Evolutionary conservation across 2,329 filamentous ascomycete species (phyloP).

Genomic region (Lecanicillium sp.): DNA sequence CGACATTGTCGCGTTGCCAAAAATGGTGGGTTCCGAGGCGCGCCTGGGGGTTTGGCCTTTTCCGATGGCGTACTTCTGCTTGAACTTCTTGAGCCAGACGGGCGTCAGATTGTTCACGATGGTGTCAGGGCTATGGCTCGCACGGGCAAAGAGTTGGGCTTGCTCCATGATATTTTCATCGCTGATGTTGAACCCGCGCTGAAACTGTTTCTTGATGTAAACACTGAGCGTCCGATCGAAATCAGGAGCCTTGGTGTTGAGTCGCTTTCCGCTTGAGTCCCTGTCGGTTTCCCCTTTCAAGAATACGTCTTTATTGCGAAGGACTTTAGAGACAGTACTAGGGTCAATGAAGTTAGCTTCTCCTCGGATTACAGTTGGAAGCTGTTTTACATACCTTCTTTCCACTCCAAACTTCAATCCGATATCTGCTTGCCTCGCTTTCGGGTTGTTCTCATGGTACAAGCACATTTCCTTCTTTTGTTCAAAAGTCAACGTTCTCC

Average conservation of each 20-base stretch:
- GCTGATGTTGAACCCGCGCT: conserved; percentile 65
- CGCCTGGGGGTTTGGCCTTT: conserved; percentile 46
- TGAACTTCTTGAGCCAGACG: conserved; percentile 91
- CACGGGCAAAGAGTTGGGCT: conserved; percentile 72
- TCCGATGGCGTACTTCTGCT: conserved; percentile 69
- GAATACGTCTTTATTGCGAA: conserved; percentile 93
- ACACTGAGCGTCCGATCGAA: conserved; percentile 86
- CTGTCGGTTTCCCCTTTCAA: conserved; percentile 74
- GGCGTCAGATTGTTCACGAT: conserved; percentile 65
- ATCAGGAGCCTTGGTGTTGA: conserved; percentile 80
- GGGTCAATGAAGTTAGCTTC: conserved; percentile 20
- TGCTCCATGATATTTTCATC: conserved; percentile 83
- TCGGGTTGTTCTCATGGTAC: conserved; percentile 85
- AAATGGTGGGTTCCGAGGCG: conserved; percentile 64
- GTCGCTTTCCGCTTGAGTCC: conserved; percentile 66
- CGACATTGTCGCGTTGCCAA: conserved; percentile 56
- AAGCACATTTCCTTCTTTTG: conserved; percentile 91
- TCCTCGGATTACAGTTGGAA: background rate
- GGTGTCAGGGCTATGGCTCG: conserved; percentile 61
- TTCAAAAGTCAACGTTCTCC: conserved; percentile 84
- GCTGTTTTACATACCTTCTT: conserved; percentile 64
- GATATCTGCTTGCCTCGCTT: conserved; percentile 92
- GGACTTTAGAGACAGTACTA: conserved; percentile 97
- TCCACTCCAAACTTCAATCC: conserved; percentile 94
- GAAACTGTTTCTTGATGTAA: conserved; percentile 78